A percentile compares a stretch with the other conserved stretches of the same genome.
Conservation (phyloP, 2,329 filamentous ascomycete genomes). For the Lanzia echinophila region DNA sequence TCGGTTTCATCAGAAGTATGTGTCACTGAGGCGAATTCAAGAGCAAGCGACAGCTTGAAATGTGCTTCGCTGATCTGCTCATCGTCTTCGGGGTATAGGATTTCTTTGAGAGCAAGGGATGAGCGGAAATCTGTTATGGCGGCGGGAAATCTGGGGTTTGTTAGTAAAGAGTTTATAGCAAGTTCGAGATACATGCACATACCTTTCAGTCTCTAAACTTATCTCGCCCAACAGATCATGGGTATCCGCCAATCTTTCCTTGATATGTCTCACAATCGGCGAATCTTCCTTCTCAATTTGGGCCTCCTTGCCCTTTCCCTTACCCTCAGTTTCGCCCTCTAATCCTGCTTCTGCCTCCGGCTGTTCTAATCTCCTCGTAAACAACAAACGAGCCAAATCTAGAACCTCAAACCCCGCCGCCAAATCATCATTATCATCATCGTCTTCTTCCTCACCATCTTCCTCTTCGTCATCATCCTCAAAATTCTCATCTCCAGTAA, state of each 20-base stretch:
- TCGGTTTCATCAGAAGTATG: conserved; percentile 48
- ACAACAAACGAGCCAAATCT: conserved; percentile 66
- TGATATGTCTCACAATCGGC: conserved; percentile 51
- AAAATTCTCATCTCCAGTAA: conserved; percentile 91
- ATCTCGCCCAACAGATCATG: conserved; percentile 94
- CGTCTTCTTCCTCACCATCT: conserved; percentile 38
- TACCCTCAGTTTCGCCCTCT: conserved; percentile 23
- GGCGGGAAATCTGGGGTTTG: conserved; percentile 57
- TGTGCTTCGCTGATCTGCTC: conserved; percentile 89
- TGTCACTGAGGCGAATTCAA: conserved; percentile 86
- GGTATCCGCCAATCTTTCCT: conserved; percentile 73
- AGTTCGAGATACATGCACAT: conserved; percentile 18
- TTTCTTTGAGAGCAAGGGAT: conserved; percentile 70
- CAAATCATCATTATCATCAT: conserved; percentile 65
- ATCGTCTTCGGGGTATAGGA: conserved; percentile 72
- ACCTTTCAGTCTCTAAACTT: conserved; percentile 89
- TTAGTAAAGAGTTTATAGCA: not conserved
- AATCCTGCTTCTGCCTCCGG: conserved; percentile 26
- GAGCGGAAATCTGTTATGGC: conserved; percentile 80
- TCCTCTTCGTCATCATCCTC: conserved; percentile 71
- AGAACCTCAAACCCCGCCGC: conserved; percentile 79
- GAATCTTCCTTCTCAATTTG: conserved; percentile 64
- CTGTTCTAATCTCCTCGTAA: conserved; percentile 48
- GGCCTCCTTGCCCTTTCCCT: conserved; percentile 41
- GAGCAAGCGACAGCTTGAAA: conserved; percentile 89